Evolutionary conservation across 2,329 filamentous ascomycete species (phyloP), one percentile per base, ranked within the genome.

Genomic region (Zymoseptoria ardabiliae): DNA sequence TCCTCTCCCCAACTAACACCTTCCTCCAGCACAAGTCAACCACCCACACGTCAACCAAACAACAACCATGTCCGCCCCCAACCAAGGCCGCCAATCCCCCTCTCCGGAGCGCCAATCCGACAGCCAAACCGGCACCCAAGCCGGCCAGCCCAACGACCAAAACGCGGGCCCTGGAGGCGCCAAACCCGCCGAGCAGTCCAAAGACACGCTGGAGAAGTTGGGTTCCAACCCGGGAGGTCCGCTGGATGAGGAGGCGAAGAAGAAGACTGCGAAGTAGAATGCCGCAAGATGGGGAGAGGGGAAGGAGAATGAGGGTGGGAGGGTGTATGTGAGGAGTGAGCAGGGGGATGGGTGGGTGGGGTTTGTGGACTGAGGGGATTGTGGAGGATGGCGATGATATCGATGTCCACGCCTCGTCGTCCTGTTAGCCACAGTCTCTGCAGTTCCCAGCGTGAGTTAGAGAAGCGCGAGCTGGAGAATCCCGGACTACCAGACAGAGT

Each of bases 81-180:
- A 79, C 70, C 75, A 82, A 75, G 68, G 89, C 73, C 86, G 86
- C 71, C 83, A 96, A 76, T 96, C 91, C 30, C 91, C 91, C 63
- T 78, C 85, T 56, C 89, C 89, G 25, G 85, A 89, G 77, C 72
- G 74, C 66, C 89, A 90, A 76, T 77, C 80, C 45, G 86, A 83
- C 61, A 75, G 78, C 58, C 84, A 64, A 83, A 82, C 79, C 85
- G 2, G 82, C 51, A 74, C 74, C 63, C 77, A 67, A 50, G 62
- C 54, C 20, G 49, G 45, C 51, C 53, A 77, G 80, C 41, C 54
- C 30, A 59, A 61, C 66, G 78, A 84, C 63, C 77, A 84, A 51
- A 75, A 74, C 61, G 77, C 68, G 41, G 61, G 58, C 51, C 58
- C 64, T 50, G 58, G 65, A 65, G 35, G 35, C 17, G 72, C 79